A percentile compares a stretch with the other conserved stretches of the same genome.
phyloP scores from a whole-genome alignment of 805 yeast species.

The Candida patagonica region DNA sequence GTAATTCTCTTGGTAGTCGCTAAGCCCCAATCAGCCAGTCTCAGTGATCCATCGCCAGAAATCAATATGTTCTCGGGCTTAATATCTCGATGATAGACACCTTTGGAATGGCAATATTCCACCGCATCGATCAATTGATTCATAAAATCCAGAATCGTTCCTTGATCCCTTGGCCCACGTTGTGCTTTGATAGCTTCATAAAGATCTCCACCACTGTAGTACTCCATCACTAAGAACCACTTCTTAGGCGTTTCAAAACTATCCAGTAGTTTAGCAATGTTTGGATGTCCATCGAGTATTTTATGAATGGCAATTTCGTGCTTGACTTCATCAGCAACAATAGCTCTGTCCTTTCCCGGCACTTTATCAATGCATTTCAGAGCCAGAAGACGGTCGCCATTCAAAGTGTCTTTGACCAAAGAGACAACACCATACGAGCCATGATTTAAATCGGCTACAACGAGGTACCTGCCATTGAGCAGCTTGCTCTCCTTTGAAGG shows the following conservation, averaged over 20 bases:
- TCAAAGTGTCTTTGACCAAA: constrained; percentile 60
- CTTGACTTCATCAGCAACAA: constrained; percentile 15
- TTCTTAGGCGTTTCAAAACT: constrained; percentile 47
- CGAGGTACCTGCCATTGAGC: constrained; percentile 53
- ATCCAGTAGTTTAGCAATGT: constrained; percentile 66
- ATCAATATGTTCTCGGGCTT: constrained; percentile 92
- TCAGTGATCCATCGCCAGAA: constrained; percentile 45
- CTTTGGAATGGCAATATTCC: constrained; percentile 68
- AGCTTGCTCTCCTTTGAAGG: not conserved
- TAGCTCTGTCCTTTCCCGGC: not conserved
- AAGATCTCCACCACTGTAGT: constrained; percentile 75
- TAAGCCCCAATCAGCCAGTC: constrained; percentile 82
- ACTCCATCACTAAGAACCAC: constrained; percentile 74
- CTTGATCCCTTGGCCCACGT: constrained; percentile 39
- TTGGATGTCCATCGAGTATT: constrained; percentile 68
- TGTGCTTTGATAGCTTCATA: constrained; percentile 75
- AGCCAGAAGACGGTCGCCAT: constrained; percentile 54
- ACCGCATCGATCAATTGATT: constrained; percentile 70
- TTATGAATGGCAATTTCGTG: constrained; percentile 66
- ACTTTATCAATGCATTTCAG: constrained; percentile 55
- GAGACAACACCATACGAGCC: constrained; percentile 93
- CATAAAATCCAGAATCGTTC: constrained; percentile 37
- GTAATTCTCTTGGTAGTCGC: constrained; percentile 56
- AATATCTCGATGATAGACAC: constrained; percentile 87
- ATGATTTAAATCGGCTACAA: constrained; percentile 58